phyloP scores from a whole-genome alignment of 2,329 filamentous ascomycete species.

The Scedosporium aurantiacum region DNA sequence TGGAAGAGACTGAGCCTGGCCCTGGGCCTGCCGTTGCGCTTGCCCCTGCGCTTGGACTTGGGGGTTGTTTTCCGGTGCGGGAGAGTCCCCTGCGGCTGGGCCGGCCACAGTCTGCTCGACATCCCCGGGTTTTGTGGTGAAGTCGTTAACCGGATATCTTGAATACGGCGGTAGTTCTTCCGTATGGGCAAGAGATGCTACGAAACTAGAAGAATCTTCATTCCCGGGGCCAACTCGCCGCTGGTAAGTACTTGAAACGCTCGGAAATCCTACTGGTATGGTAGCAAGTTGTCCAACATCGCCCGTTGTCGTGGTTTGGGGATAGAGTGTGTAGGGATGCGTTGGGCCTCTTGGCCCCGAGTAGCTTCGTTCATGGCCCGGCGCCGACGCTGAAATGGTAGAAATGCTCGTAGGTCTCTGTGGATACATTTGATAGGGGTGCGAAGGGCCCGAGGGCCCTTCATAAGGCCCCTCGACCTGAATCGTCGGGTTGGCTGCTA shows the following conservation, averaged over 20 bases:
- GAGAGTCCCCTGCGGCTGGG: background rate
- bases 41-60: too few relatives aligned
- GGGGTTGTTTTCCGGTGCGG: background rate
- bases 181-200: slow-evolving; percentile 78
- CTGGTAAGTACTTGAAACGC: slow-evolving; percentile 55
- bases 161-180: slow-evolving; percentile 90
- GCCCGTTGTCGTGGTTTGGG: slow-evolving; percentile 58
- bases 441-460: slow-evolving; percentile 62
- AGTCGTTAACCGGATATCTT: slow-evolving; percentile 69
- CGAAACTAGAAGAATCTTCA: slow-evolving; percentile 76
- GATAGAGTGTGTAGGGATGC: slow-evolving; percentile 79
- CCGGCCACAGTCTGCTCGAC: slow-evolving; percentile 3
- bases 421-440: slow-evolving; percentile 76
- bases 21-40: too few relatives aligned
- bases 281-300: slow-evolving; percentile 26
- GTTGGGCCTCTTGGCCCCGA: slow-evolving; percentile 44
- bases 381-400: slow-evolving; percentile 58
- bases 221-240: slow-evolving; percentile 66
- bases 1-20: slow-evolving; percentile 5
- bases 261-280: slow-evolving; percentile 67
- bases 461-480: background rate
- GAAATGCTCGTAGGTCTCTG: slow-evolving; percentile 60
- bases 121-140: slow-evolving; percentile 34
- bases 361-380: slow-evolving; percentile 22
- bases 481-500: background rate